Percentiles rank a stretch among this genome's conserved stretches.
phyloP scores from a whole-genome alignment of 2,329 filamentous ascomycete genomes.

The Paracoccidioides brasiliensis region DNA sequence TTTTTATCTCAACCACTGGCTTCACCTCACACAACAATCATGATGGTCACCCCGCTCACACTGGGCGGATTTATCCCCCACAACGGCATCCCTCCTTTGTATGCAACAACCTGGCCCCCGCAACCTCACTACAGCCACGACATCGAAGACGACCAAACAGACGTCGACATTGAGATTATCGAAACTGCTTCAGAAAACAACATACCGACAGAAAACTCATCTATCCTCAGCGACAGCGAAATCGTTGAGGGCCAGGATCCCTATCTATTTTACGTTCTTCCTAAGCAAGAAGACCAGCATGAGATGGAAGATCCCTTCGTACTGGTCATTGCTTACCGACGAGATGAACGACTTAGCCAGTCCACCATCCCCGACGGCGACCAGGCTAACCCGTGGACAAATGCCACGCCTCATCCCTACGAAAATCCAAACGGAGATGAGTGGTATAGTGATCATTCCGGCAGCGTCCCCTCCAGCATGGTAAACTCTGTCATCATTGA shows the following conservation, averaged over 20 bases:
- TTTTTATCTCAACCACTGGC: not conserved
- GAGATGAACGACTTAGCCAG: not conserved
- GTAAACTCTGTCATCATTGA: not conserved
- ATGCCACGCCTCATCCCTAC: not conserved
- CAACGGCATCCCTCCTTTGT: not conserved
- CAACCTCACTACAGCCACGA: not conserved
- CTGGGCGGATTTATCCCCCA: not conserved
- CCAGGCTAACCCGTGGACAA: not conserved
- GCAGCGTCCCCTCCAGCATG: not conserved
- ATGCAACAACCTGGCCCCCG: not conserved
- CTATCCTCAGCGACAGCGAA: not conserved
- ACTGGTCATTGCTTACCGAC: not conserved
- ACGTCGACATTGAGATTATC: not conserved
- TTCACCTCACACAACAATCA: not conserved
- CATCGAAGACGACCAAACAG: conserved; percentile 22
- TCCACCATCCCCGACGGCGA: not conserved
- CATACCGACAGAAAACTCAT: not conserved
- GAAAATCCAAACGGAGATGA: not conserved
- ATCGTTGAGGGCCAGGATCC: not conserved
- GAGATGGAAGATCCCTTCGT: not conserved
- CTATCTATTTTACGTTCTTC: not conserved
- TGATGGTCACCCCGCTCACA: not conserved
- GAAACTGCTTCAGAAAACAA: not conserved
- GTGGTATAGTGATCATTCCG: not conserved
- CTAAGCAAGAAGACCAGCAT: not conserved